Evolutionary conservation across 2,329 filamentous ascomycete species (phyloP), one percentile per base, ranked within the genome.

Genomic region (Septoria linicola): DNA sequence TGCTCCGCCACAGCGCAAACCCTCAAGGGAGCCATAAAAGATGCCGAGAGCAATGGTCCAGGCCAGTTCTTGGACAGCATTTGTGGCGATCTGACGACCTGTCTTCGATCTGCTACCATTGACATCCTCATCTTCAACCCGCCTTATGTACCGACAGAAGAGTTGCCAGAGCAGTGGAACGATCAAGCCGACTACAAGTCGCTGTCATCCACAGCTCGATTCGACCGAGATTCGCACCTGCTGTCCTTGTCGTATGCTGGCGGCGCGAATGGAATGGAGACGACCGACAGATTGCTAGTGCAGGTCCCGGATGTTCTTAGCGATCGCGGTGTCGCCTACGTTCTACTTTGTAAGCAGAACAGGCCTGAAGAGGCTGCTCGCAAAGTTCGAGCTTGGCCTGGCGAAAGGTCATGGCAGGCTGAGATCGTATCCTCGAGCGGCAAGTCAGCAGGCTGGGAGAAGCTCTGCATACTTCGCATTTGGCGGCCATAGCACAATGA

Each of bases 71-170:
- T 93, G 6, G 85, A 83, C 34, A 80, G 85, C 14, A 67, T 85
- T 20, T 83, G 83, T 52, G 85, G 81, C 1, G 89, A 97, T 66
- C 77, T 99, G 0, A 77, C 79, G 3, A 70, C 79, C 2, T 74
- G 84, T 0, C 72, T 95, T 34, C 77, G 79, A 6, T 66, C 73
- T 0, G 74, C 77, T 2, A 71, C 72, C 32, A 79, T 95, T 4
- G 93, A 99, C 66, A 79, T 99, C 8, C 78, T 99, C 56, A 80
- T 99, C 21, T 99, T 97, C 78, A 99, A 99, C 67, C 93, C 93
- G 46, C 93, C 93, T 0, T 99, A 99, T 68, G 93, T 99, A 11
- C 93, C 93, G 1, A 95, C 91, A 2, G 79, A 85, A 20, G 80
- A 83, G 34, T 72, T 95, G 53, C 91, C 92, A 1, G 36, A 57